phyloP scores from a whole-genome alignment of 2,329 filamentous ascomycete genomes.

The Stachybotrys chartarum region DNA sequence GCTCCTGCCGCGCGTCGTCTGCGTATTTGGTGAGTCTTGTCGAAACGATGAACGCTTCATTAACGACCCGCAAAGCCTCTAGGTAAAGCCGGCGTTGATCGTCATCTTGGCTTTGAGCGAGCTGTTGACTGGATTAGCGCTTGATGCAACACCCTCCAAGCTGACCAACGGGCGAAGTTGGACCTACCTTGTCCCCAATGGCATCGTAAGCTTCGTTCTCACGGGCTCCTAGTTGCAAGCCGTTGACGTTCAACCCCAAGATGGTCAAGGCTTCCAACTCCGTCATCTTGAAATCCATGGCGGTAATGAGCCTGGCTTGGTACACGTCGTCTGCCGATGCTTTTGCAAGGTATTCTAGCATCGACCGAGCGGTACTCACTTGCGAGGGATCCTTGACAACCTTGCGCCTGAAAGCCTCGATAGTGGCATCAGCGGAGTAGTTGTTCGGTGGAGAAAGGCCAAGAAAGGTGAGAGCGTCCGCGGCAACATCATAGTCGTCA shows the following conservation, averaged over 20 bases:
- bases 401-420: constrained; percentile 26
- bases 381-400: constrained; percentile 21
- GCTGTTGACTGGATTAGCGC: neutral
- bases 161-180: neutral
- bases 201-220: neutral
- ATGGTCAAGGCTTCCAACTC: constrained; percentile 13
- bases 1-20: too few relatives aligned
- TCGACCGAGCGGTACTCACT: constrained; percentile 21
- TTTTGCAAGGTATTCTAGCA: constrained; percentile 26
- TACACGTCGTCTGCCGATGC: constrained; percentile 26
- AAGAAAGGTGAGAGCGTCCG: constrained; percentile 25
- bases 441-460: constrained; percentile 26
- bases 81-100: neutral
- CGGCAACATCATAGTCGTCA: constrained; percentile 23
- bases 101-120: neutral
- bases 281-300: constrained; percentile 24
- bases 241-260: neutral
- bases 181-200: neutral
- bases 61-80: neutral
- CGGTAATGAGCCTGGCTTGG: constrained; percentile 23
- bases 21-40: neutral
- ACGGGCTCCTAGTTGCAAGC: neutral
- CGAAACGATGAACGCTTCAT: neutral
- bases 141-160: neutral
- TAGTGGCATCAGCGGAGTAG: constrained; percentile 24